Evolutionary conservation across 768 basidiomycete genomes (phyloP), one percentile per base, ranked within the genome.

Genomic region (Psilocybe tampanensis): DNA sequence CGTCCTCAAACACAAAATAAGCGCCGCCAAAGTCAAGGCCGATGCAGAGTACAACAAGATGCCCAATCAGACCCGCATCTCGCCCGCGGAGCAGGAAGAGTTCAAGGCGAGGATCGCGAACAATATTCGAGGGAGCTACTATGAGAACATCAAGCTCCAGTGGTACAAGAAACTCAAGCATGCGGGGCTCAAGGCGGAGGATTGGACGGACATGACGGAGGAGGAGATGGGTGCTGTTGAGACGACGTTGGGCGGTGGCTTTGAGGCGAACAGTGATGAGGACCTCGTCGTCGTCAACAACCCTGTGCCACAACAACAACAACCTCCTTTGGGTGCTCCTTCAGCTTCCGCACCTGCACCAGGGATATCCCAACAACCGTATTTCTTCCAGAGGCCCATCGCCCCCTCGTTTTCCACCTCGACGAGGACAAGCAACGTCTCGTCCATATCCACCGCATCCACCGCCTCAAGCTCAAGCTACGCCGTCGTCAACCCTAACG

Each of bases 141-240:
- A 71, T 44, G 60, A 64, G 8, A 63, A 67, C 29, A 70, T 75
- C 24, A 69, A 76, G 47, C 66, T 67, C 42, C 74, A 79, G 60
- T 82, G 81, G 81, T 72, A 78, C 44, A 57, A 62, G 15, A 63
- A 72, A 52, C 67, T 81, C 39, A 44, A 60, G 9, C 57, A 60
- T 8, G 72, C 68, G 8, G 68, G 72, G 17, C 70, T 82, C 52
- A 60, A 63, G 43, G 71, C 72, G 60, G 76, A 78, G 42, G 74
- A 78, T 59, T 83, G 80, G 81, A 72, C 70, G 2, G 69, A 73
- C 45, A 79, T 81, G 62, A 72, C 76, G 4, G 58, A 62, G 6
- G 68, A 65, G 18, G 80, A 81, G 54, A 68, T 67, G 44, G 60
- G 62, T 18, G 69, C 68, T 11, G 73, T 77, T 26, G 70, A 69